Conservation (phyloP, 2,329 filamentous ascomycete genomes). For the Neonectria ditissima region DNA sequence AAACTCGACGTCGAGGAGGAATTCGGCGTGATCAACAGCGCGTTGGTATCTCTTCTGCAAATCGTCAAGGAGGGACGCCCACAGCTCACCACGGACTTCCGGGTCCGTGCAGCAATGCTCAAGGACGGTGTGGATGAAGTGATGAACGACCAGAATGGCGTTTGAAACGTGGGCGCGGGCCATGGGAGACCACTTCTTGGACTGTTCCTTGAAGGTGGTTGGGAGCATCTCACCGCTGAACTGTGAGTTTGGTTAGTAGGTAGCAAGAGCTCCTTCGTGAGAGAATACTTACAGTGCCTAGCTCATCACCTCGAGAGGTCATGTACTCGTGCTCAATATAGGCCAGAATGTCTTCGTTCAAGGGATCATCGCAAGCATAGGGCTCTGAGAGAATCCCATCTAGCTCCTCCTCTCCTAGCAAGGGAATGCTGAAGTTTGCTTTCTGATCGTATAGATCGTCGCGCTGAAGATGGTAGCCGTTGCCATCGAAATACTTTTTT, state of each 20-base stretch:
- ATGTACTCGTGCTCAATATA: slow-evolving; percentile 53
- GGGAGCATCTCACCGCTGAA: slow-evolving; percentile 56
- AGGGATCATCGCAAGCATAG: slow-evolving; percentile 30
- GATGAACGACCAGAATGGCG: slow-evolving; percentile 63
- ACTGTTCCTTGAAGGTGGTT: slow-evolving; percentile 64
- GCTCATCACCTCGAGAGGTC: slow-evolving; percentile 60
- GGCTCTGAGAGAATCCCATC: slow-evolving; percentile 45
- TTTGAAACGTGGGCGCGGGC: slow-evolving; percentile 62
- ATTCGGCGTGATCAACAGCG: slow-evolving; percentile 61
- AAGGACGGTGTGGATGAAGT: slow-evolving; percentile 62
- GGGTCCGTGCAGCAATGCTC: slow-evolving; percentile 56
- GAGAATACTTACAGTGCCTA: slow-evolving; percentile 59
- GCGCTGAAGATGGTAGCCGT: background rate
- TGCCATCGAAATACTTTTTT: no score
- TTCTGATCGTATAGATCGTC: slow-evolving; percentile 32
- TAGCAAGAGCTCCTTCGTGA: no score
- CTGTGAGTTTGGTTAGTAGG: slow-evolving; percentile 22
- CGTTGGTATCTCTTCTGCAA: slow-evolving; percentile 58
- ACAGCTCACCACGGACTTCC: slow-evolving; percentile 56
- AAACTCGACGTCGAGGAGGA: slow-evolving; percentile 57
- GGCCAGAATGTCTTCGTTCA: slow-evolving; percentile 51
- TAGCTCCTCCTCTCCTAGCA: slow-evolving; percentile 27
- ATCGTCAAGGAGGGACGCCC: slow-evolving; percentile 58
- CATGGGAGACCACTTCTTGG: slow-evolving; percentile 64
- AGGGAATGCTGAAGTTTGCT: slow-evolving; percentile 24